phyloP scores from a whole-genome alignment of 768 basidiomycete genomes.

The Trametes cingulata region DNA sequence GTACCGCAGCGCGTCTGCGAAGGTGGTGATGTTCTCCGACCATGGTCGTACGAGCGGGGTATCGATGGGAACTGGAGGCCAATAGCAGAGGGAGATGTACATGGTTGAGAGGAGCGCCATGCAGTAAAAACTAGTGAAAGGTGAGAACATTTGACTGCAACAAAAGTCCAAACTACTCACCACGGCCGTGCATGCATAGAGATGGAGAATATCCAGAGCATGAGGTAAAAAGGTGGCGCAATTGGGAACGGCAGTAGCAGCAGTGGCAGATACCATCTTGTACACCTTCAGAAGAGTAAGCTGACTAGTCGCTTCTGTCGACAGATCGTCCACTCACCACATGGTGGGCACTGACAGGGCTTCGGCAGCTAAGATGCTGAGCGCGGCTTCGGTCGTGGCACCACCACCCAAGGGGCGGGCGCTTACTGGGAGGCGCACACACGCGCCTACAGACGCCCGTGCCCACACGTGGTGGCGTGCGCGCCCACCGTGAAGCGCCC shows the following conservation, averaged over 20 bases:
- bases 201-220: conserved; percentile 75
- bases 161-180: conserved; percentile 42
- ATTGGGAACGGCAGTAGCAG: conserved; percentile 76
- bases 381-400: not conserved
- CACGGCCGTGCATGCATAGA: conserved; percentile 84
- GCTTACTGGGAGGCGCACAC: not conserved
- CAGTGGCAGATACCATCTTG: conserved; percentile 82
- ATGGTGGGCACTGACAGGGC: conserved; percentile 31
- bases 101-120: conserved; percentile 80
- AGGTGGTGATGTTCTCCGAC: conserved; percentile 72
- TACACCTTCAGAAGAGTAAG: conserved; percentile 55
- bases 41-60: conserved; percentile 64
- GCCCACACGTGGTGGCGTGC: not conserved
- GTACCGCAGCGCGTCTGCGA: conserved; percentile 61
- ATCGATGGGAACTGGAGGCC: conserved; percentile 77
- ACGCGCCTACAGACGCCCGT: not conserved
- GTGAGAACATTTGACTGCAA: not conserved
- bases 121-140: conserved; percentile 71
- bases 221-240: conserved; percentile 76
- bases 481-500: not conserved
- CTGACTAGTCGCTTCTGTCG: not conserved
- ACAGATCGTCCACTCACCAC: conserved; percentile 50
- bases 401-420: not conserved
- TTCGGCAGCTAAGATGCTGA: not conserved
- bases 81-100: conserved; percentile 86